These are phyloP conservation scores for Xerocomus spinulosus DNA, from an alignment of 768 basidiomycete species.

Conservation along the genomic window DNA sequence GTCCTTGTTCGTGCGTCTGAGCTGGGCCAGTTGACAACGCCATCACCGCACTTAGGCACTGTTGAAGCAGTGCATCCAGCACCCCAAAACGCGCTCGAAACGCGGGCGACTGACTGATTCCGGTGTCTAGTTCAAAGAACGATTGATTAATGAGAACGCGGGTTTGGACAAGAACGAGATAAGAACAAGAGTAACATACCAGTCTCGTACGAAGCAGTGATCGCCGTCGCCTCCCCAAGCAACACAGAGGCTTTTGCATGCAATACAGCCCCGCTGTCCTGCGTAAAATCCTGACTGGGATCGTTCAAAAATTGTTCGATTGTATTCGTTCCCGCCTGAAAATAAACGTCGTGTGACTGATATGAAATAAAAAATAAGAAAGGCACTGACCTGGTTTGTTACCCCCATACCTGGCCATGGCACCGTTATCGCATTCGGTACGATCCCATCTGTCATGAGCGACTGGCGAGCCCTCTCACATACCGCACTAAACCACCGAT, in stretches of 20 bases:
- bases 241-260: slow-evolving; percentile 32
- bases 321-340: slow-evolving; percentile 10
- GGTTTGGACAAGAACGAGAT: neutral
- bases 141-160: neutral
- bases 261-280: slow-evolving; percentile 9
- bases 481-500: slow-evolving; percentile 30
- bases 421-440: slow-evolving; percentile 32
- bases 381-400: slow-evolving; percentile 10
- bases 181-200: slow-evolving; percentile 20
- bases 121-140: slow-evolving; percentile 32
- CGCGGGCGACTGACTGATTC: slow-evolving; percentile 38
- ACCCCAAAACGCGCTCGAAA: slow-evolving; percentile 43
- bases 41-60: slow-evolving; percentile 13
- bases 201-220: slow-evolving; percentile 25
- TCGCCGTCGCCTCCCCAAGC: slow-evolving; percentile 31
- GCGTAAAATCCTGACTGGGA: slow-evolving; percentile 7
- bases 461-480: slow-evolving; percentile 19
- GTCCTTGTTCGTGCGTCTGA: neutral
- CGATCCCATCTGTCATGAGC: slow-evolving; percentile 23
- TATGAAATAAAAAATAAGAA: neutral
- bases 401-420: slow-evolving; percentile 36
- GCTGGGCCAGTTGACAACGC: neutral
- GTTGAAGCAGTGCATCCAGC: slow-evolving; percentile 43
- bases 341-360: neutral
- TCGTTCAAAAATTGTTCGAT: slow-evolving; percentile 16